Evolutionary conservation across 148 eudicot species (phyloP).

Genomic region (Amaranthus palmeri): DNA sequence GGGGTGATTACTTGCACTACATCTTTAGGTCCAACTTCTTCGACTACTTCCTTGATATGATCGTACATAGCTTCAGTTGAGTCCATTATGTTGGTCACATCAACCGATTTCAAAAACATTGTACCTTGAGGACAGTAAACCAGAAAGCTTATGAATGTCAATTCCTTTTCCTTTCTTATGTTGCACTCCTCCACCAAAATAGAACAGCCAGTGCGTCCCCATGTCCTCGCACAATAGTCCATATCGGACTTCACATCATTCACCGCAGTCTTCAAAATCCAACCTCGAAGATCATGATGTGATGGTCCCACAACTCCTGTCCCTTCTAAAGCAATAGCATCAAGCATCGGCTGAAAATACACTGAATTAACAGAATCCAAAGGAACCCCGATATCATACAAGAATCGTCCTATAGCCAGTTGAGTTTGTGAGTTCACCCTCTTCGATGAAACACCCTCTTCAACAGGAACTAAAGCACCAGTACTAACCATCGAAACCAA

Average conservation of each 20-base stretch:
- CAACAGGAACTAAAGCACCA: conserved; percentile 7
- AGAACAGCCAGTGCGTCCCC: conserved; percentile 73
- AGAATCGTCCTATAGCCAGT: conserved; percentile 72
- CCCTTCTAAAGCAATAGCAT: conserved; percentile 79
- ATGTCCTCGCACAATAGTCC: conserved; percentile 53
- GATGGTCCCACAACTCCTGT: conserved; percentile 50
- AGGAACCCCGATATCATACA: conserved; percentile 1
- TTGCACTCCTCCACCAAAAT: conserved; percentile 52
- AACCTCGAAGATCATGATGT: conserved; percentile 70
- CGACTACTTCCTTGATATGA: conserved; percentile 56
- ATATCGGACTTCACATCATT: conserved; percentile 61
- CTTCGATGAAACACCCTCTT: conserved; percentile 21
- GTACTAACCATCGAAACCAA: conserved; percentile 22
- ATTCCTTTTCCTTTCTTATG: conserved; percentile 60
- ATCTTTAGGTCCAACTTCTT: conserved; percentile 71
- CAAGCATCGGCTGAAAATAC: conserved; percentile 88
- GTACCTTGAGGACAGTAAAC: conserved; percentile 48
- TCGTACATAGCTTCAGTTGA: conserved; percentile 42
- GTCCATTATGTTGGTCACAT: conserved; percentile 51
- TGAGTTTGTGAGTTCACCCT: conserved; percentile 43
- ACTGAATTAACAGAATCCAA: conserved; percentile 46
- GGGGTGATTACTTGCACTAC: conserved; percentile 80
- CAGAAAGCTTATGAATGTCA: conserved; percentile 13
- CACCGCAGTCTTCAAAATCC: conserved; percentile 59
- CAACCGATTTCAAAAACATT: conserved; percentile 67